Conservation (phyloP, 176 grass and related monocot genomes). For the Pontederia paniculata region DNA sequence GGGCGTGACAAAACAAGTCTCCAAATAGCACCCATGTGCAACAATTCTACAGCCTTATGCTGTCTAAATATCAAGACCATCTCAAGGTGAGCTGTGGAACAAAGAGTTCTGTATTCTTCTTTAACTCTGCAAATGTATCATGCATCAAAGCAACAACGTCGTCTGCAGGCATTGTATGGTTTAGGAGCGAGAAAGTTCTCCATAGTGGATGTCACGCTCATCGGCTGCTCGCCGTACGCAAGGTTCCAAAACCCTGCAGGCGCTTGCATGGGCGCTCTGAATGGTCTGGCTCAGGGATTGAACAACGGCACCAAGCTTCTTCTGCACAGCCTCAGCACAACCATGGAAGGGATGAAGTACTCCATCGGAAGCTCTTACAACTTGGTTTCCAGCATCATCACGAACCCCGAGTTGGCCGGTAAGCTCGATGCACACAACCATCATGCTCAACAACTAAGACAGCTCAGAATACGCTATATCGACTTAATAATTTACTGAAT, state of each 20-base stretch:
- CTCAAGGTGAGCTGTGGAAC: conserved; percentile 20
- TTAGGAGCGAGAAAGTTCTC: conserved; percentile 56
- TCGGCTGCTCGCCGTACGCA: conserved; percentile 39
- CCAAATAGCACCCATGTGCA: conserved; percentile 20
- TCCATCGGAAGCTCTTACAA: conserved; percentile 47
- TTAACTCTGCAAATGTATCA: not conserved
- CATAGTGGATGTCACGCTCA: conserved; percentile 29
- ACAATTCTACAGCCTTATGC: conserved; percentile 35
- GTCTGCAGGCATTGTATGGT: conserved; percentile 36
- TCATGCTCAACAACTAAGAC: too few species aligned
- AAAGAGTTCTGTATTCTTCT: too few species aligned
- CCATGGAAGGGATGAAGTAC: conserved; percentile 50
- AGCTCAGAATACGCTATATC: too few species aligned
- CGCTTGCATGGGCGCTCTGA: conserved; percentile 34
- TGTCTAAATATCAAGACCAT: conserved; percentile 45
- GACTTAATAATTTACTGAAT: too few species aligned
- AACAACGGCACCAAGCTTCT: conserved; percentile 33
- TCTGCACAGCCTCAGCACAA: conserved; percentile 26
- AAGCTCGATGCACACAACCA: not conserved
- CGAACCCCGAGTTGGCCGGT: conserved; percentile 27
- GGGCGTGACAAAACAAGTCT: conserved; percentile 27
- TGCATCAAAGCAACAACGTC: conserved; percentile 8
- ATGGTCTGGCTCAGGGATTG: conserved; percentile 35
- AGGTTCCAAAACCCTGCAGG: conserved; percentile 25
- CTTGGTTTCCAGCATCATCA: conserved; percentile 28